Conservation (phyloP, 176 grass and related monocot genomes). For the Otatea glauca region DNA sequence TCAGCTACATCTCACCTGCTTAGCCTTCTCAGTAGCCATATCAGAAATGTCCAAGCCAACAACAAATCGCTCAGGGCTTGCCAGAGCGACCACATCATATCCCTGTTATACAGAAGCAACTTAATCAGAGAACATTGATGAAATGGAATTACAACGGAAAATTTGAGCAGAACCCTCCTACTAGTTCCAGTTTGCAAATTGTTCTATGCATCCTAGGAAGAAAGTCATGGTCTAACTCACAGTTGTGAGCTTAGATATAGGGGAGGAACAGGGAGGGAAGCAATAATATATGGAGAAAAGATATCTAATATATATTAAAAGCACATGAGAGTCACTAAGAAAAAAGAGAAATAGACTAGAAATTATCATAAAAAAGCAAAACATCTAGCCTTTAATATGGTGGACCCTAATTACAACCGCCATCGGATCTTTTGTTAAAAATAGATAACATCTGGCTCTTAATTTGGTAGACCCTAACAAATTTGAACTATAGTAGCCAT, state of each 20-base stretch:
- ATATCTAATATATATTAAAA: no score
- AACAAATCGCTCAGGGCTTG: slow-evolving; percentile 72
- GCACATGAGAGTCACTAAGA: no score
- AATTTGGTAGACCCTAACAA: no score
- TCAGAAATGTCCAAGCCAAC: slow-evolving; percentile 81
- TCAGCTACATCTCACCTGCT: slow-evolving; percentile 55
- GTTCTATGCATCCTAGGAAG: not conserved
- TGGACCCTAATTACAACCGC: no score
- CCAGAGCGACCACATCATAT: slow-evolving; percentile 77
- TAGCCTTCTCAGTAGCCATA: slow-evolving; percentile 68
- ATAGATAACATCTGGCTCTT: no score
- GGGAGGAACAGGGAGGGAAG: not conserved
- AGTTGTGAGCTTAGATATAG: not conserved
- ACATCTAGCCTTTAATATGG: no score
- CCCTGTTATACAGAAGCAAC: slow-evolving; percentile 61
- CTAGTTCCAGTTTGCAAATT: not conserved
- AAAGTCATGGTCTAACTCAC: slow-evolving; percentile 22
- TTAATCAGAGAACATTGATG: slow-evolving; percentile 13
- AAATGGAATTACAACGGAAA: not conserved
- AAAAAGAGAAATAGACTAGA: no score
- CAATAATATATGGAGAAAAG: not conserved
- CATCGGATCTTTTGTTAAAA: no score
- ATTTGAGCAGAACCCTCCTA: not conserved
- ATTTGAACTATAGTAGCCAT: no score
- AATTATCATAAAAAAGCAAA: no score